Evolutionary conservation across 495 filamentous ascomycete genomes (phyloP), one percentile per base, ranked within the genome.

Genomic region (Xylaria venustula): DNA sequence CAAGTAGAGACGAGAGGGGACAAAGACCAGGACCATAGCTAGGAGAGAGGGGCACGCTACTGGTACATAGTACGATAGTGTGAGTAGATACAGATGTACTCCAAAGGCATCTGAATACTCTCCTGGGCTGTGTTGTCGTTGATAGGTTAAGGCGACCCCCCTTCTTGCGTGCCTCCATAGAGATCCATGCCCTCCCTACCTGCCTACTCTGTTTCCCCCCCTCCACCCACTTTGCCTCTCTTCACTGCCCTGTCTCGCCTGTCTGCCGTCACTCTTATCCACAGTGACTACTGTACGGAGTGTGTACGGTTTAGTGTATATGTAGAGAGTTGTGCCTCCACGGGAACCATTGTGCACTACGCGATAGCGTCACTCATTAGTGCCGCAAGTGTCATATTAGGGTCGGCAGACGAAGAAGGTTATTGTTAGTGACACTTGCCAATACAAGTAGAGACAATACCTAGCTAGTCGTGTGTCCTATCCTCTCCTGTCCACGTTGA

Each of bases 181-280:
- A 30, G 64, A 70, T 70, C 70, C 69, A 72, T 70, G 69, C 62
- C 67, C 41, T 64, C 65, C 64, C 60, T 68, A 72, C 69, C 69
- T 72, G 67, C 70, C 67, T 72, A 70, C 70, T 68, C 67, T 58
- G 67, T 63, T 53, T 50, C 65, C 66, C 62, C 62, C 64, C 63
- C 67, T 70, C 65, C 61, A 49, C 47, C 48, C 58, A 55, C 63
- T 58, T 62, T 50, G 23, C 48, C 40, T 58, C 56, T 63, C 32
- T 34, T 62, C 52, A 65, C 56, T 63, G 54, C 60, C 63, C 66
- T 71, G 67, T 62, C 56, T 63, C 50, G 57, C 63, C 66, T 71
- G 67, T 62, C 66, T 71, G 61, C 64, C 67, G 65, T 71, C 68
- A 66, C 67, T 40, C 63, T 64, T 63, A 64, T 63, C 68, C 64